Evolutionary conservation across 108 stramenopile species (phyloP), one percentile per base, ranked within the genome.

Genomic region (Seminavis robusta): DNA sequence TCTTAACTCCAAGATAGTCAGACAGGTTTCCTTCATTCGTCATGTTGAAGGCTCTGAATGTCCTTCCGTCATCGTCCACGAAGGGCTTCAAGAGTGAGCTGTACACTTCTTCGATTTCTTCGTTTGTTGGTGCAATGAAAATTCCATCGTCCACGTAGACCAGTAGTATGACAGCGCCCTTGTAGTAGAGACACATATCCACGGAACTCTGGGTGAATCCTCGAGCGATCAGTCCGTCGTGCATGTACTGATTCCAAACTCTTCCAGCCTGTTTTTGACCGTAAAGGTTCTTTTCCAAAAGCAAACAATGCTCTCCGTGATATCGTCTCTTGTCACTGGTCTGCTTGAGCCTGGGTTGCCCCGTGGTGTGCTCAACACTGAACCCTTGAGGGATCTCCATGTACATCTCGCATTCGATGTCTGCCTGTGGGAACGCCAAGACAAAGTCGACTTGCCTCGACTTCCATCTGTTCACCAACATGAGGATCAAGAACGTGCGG

Each of bases 401-500:
- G 44, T 67, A 71, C 17, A 61, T 24, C 15, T 71, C 65, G 20
- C 11, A 47, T 29, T 77, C 33, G 11, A 71, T 58, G 0, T 41
- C 44, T 6, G 75, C 75, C 33, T 71, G 69, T 0, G 75, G 54
- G 27, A 23, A 68, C 59, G 76, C 76, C 30, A 56, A 20, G 3
- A 72, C 56, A 48, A 55, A 78, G 30, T 78, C 71, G n/a, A 73
- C 21, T 27, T 78, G 71, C 17, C 48, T 53, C 0, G 74, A 53
- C 3, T 59, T 5, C 52, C 62, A 59, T 4, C 33, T 29, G 44
- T 59, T 29, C 16, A 76, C 23, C 8, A 33, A 11, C 7, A 52
- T 33, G 1, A 76, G 46, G 0, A 39, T 56, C 4, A 76, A 52
- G 3, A 76, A 26, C 10, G 60, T 4, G 0, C 64, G 48, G 4